Base-by-base conservation (phyloP, 192 early-diverging fungal genomes). In the Geosiphon pyriformis region DNA sequence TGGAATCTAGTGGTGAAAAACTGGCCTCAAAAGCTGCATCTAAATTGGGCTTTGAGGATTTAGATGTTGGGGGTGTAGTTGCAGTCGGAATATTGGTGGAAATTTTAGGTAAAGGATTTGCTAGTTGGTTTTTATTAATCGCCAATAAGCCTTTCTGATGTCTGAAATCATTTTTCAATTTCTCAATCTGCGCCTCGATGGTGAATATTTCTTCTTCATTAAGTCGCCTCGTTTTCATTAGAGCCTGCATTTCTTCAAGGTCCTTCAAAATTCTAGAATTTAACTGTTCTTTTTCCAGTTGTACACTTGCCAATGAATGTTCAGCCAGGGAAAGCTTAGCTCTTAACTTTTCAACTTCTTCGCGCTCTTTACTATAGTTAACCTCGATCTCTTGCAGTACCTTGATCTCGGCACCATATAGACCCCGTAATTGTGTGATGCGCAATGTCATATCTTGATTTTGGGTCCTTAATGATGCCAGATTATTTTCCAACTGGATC, bases 401-500 rank as follows among this genome's bases (percentile, higher is more conserved):
- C 25, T 77, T 82, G 32, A 70, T 32, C 49, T 91, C 87, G 1
- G 81, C 68, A 47, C 90, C 90, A 56, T 84, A 83, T 26, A 79
- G 61, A 6, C 83, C 81, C 32, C 80, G 77, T 3, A 81, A 67
- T 64, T 84, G 80, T 12, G 82, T 73, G 22, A 89, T 54, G 17
- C 81, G 80, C 23, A 83, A 65, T 29, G 76, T 78, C 15, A 88
- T 62, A 51, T 88, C 83, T 52, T 88, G 79, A 35, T 89, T 88
- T 61, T 88, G 79, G 4, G 79, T 77, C 0, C 71, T 75, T 2
- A 90, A 69, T n/a, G 61, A 68, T 10, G 79, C 76, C n/a, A 87
- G 73, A 51, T 87, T 82, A 15, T 80, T 74, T 23, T 92, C 90
- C 15, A 85, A 31, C 3, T 69, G 70, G 0, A 72, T 59, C 3